These are phyloP conservation scores for Gentiana dahurica DNA, from an alignment of 257 asterid species.

Conservation along the genomic window DNA sequence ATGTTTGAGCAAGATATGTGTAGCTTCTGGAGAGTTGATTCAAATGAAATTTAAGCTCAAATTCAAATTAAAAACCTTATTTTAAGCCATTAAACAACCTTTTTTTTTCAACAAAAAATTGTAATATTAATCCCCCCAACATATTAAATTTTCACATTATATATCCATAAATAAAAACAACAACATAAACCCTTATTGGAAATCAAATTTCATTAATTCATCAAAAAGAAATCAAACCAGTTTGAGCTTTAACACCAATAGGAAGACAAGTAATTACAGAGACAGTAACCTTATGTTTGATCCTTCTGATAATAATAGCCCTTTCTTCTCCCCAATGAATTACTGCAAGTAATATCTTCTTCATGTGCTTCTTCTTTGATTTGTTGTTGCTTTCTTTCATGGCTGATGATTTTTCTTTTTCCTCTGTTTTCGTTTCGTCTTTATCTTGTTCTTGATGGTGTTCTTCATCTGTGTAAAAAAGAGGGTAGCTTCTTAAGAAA, in stretches of 20 bases:
- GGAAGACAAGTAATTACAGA: slow-evolving; percentile 66
- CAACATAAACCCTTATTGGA: too few relatives aligned
- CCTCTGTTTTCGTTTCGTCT: slow-evolving; percentile 16
- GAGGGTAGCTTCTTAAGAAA: slow-evolving; percentile 81
- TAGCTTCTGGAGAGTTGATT: too few relatives aligned
- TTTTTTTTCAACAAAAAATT: too few relatives aligned
- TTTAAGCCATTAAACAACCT: too few relatives aligned
- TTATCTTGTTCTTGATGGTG: too few relatives aligned
- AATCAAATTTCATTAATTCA: not conserved
- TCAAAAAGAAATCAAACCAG: slow-evolving; percentile 44
- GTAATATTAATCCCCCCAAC: too few relatives aligned
- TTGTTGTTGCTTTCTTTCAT: slow-evolving; percentile 2
- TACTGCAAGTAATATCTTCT: slow-evolving; percentile 43
- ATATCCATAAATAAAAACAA: too few relatives aligned
- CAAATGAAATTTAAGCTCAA: too few relatives aligned
- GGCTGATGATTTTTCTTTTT: not conserved
- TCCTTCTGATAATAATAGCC: slow-evolving; percentile 45
- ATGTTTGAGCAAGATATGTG: too few relatives aligned
- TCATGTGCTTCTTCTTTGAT: slow-evolving; percentile 26
- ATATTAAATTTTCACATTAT: too few relatives aligned
- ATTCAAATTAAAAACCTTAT: too few relatives aligned
- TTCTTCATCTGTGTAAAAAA: slow-evolving; percentile 40
- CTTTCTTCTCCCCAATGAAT: slow-evolving; percentile 67
- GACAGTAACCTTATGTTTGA: slow-evolving; percentile 56
- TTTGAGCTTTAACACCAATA: slow-evolving; percentile 36